These are phyloP conservation scores for Clarkia xantiana DNA, from an alignment of 345 rosid genomes.

Conservation along the genomic window DNA sequence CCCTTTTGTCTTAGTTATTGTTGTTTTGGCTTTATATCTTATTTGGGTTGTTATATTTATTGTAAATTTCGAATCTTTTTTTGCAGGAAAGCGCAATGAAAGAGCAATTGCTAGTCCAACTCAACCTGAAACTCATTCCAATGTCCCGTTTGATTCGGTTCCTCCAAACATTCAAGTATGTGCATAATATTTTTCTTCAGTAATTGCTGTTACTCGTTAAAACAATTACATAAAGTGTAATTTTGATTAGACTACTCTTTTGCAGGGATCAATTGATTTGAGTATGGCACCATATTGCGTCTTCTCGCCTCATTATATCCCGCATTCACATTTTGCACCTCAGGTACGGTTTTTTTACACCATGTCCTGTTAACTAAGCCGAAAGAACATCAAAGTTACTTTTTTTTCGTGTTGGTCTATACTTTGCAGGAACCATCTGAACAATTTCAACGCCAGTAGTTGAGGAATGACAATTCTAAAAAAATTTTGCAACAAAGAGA, in stretches of 20 bases:
- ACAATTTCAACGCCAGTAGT: slow-evolving; percentile 4
- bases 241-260: neutral
- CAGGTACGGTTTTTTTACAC: neutral
- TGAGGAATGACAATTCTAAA: neutral
- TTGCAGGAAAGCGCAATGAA: slow-evolving; percentile 3
- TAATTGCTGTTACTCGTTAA: too few species aligned
- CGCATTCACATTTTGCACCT: slow-evolving; percentile 3
- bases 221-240: too few species aligned
- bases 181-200: neutral
- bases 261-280: slow-evolving; percentile 3
- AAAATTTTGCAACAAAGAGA: too few species aligned
- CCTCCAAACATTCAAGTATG: slow-evolving; percentile 3
- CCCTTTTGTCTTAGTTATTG: neutral
- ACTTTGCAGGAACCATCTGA: slow-evolving; percentile 5
- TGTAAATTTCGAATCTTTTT: neutral
- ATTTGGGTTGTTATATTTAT: neutral
- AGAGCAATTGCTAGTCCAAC: neutral
- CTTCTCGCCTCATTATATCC: slow-evolving; percentile 6
- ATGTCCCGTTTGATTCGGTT: slow-evolving; percentile 3
- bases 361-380: neutral
- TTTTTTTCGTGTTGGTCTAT: neutral
- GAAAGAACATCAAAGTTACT: neutral
- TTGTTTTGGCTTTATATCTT: neutral
- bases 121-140: slow-evolving; percentile 3
- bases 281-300: slow-evolving; percentile 2